These are phyloP conservation scores for Citrullus mucosospermus DNA, from an alignment of 306 rosid species.

Conservation along the genomic window DNA sequence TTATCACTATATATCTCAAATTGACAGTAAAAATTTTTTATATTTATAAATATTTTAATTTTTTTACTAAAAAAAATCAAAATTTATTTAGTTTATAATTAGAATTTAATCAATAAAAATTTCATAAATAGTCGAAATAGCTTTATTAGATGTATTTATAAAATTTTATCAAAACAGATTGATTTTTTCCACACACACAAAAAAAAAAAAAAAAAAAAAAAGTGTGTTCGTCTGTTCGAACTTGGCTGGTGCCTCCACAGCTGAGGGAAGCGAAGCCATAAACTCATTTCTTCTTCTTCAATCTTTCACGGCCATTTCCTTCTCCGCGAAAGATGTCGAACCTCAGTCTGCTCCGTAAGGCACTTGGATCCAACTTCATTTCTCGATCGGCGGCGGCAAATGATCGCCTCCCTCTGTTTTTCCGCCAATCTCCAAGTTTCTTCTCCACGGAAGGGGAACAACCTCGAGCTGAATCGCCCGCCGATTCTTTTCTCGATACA, in stretches of 20 bases:
- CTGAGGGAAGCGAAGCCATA: neutral
- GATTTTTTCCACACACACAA: too few relatives aligned
- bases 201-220: too few relatives aligned
- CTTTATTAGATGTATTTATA: too few relatives aligned
- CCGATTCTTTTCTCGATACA: constrained; percentile 16
- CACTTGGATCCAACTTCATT: constrained; percentile 27
- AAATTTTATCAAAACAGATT: too few relatives aligned
- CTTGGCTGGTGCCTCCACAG: neutral
- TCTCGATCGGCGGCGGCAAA: constrained; percentile 9
- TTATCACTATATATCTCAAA: too few relatives aligned
- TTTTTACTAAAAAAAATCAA: too few relatives aligned
- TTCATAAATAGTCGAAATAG: too few relatives aligned
- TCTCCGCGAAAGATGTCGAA: constrained; percentile 18
- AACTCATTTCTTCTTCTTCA: neutral
- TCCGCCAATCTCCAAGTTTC: constrained; percentile 15
- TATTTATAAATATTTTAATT: too few relatives aligned
- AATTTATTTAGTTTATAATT: too few relatives aligned
- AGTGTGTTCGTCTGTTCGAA: neutral
- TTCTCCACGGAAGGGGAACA: constrained; percentile 51
- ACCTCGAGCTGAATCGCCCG: constrained; percentile 20
- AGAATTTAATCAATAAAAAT: too few relatives aligned
- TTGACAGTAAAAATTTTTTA: too few relatives aligned
- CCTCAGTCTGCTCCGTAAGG: constrained; percentile 37
- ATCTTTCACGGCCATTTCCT: neutral
- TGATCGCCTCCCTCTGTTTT: constrained; percentile 16